Conservation (phyloP, 2,329 filamentous ascomycete genomes). For the Zymoseptoria pseudotritici region DNA sequence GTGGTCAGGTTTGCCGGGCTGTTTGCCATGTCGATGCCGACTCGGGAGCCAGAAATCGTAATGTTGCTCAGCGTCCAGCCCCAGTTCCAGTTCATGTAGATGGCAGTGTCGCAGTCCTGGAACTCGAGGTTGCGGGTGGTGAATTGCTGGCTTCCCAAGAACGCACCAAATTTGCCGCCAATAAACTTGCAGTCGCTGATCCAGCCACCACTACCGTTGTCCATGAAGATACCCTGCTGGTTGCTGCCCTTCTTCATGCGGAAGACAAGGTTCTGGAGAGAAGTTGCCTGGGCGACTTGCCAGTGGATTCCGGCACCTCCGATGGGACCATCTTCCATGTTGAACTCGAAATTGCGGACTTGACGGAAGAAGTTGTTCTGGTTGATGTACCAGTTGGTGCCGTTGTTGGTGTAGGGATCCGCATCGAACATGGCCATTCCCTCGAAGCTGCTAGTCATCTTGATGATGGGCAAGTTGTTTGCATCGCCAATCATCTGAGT, state of each 20-base stretch:
- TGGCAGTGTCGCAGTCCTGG: constrained; percentile 42
- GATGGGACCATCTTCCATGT: constrained; percentile 34
- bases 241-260: constrained; percentile 44
- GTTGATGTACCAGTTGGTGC: constrained; percentile 45
- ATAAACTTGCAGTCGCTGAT: constrained; percentile 53
- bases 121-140: constrained; percentile 45
- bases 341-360: constrained; percentile 48
- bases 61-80: constrained; percentile 43
- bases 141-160: constrained; percentile 59
- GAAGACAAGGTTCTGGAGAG: constrained; percentile 56
- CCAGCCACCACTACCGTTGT: constrained; percentile 35
- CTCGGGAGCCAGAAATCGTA: constrained; percentile 39
- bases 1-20: constrained; percentile 45
- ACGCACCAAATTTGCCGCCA: constrained; percentile 53
- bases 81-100: constrained; percentile 51
- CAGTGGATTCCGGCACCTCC: constrained; percentile 43
- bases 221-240: constrained; percentile 39
- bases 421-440: constrained; percentile 88
- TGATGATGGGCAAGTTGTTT: constrained; percentile 59
- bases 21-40: constrained; percentile 45
- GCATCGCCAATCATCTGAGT: constrained; percentile 86
- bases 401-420: constrained; percentile 65
- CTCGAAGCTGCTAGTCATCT: constrained; percentile 48
- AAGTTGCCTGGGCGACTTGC: constrained; percentile 51
- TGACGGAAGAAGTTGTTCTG: constrained; percentile 52